Base-by-base conservation (phyloP, 1,139 yeast genomes). In the Saccharomyces hybrid region DNA sequence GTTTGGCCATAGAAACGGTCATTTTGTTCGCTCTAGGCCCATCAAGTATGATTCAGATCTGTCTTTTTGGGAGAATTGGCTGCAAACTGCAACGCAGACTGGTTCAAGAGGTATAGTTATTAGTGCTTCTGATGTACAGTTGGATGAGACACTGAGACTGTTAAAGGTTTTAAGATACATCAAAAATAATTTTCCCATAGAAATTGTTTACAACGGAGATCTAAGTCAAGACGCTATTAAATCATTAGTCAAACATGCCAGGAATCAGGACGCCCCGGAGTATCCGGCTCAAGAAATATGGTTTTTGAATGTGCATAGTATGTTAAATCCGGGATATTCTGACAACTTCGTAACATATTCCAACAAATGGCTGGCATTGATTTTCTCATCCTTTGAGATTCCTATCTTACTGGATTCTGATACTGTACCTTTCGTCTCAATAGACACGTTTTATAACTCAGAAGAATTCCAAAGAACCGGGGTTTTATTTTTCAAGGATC, bases 401-500 rank as follows among this genome's bases (percentile, higher is more conserved):
- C 73, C 76, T 41, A 60, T 81, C 3, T 60, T 81, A 24, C 58
- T 80, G 54, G 85, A 81, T 63, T 79, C 82, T 0, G 85, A 81
- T 59, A 69, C 80, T 0, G 79, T 80, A 2, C 84, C 83, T 2
- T 70, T 79, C 53, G 68, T 75, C 1, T 16, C 46, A 16, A 44
- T 49, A 12, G 28, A 21, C 2, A 34, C 14, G 28, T 51, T 51
- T 12, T 51, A 46, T 11, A 28, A 32, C 5, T 70, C 78, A 14
- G 52, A 73, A 70, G 54, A 74, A 79, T 0, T 63, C 68, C 0
- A 69, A 69, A 53, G 76, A 80, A 5, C 57, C 75, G 53, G 61
- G 58, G 6, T 79, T 79, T 61, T 70, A 70, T 51, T 79, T 72
- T 62, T 68, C 79, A 71, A 68, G 73, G 9, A 80, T 80, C 0